Evolutionary conservation across 2,329 filamentous ascomycete species (phyloP), one percentile per base, ranked within the genome.

Genomic region (Verticillium longisporum): DNA sequence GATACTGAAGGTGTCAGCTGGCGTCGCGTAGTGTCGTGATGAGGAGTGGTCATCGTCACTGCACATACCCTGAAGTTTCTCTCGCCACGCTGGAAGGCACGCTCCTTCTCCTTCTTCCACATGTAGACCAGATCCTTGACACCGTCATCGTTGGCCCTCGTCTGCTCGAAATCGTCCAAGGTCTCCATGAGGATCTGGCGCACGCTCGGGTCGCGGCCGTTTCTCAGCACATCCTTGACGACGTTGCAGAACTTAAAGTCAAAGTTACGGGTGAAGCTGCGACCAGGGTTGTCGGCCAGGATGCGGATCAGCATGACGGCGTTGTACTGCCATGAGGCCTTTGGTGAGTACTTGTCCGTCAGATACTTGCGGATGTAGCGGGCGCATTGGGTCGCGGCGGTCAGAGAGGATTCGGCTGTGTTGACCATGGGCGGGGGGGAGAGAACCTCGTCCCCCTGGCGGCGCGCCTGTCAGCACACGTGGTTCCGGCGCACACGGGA

Each of bases 271-370:
- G 94, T 97, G 70, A 99, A 99, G 1, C 87, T 92, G 59, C 84
- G 83, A 34, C 94, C 94, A 0, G 95, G 95, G 72, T 99, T 97
- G 74, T 98, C 93, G 67, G 88, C 83, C 66, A 99, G 80, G 70
- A 99, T 99, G 64, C 94, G 89, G 67, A 96, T 82, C 61, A 99
- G 84, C 95, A 98, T 98, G 70, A 98, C 87, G 65, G 92, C 89
- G 77, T 98, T 97, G 82, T 97, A 98, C 75, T 98, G 94, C 67
- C 88, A 87, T 68, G 90, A 87, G 10, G 91, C 80, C 55, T 78
- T 79, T 32, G 75, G 72, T 68, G 75, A 86, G 75, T 91, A 87
- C 55, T 93, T 89, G 66, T 87, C 88, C 68, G 86, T 83, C 62
- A 99, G 80, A 73, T 88, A 94, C 73, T 91, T 93, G 72, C 91